These are phyloP conservation scores for Clohesyomyces aquaticus DNA, from an alignment of 495 filamentous ascomycete species.

Conservation along the genomic window DNA sequence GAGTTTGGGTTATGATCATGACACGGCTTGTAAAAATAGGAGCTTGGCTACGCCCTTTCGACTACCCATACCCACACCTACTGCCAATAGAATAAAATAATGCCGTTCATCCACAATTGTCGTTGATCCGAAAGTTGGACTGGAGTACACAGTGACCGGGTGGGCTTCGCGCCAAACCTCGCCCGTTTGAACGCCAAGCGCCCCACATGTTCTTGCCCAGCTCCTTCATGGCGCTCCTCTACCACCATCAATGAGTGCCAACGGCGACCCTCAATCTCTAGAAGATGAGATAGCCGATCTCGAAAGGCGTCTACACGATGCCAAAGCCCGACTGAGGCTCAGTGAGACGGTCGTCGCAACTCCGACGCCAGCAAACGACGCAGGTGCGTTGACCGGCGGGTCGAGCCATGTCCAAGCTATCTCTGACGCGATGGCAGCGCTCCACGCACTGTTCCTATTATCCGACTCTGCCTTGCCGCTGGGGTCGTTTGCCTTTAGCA, in stretches of 20 bases:
- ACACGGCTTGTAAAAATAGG: background rate
- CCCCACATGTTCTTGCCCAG: background rate
- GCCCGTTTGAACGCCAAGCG: slow-evolving; percentile 8
- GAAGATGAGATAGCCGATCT: slow-evolving; percentile 59
- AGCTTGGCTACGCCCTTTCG: too few species aligned
- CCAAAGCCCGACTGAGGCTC: slow-evolving; percentile 44
- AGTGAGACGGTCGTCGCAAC: background rate
- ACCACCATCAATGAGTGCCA: slow-evolving; percentile 29
- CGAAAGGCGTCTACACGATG: slow-evolving; percentile 53
- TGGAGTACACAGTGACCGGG: too few species aligned
- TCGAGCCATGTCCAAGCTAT: background rate
- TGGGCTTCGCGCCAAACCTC: background rate
- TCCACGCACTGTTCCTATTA: slow-evolving; percentile 85
- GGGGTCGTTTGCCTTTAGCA: slow-evolving; percentile 96
- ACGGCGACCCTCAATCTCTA: slow-evolving; percentile 41
- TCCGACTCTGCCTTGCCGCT: slow-evolving; percentile 94
- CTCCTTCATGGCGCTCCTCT: slow-evolving; percentile 6
- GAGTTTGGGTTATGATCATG: background rate
- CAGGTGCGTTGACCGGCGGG: slow-evolving; percentile 15
- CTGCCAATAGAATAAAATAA: background rate
- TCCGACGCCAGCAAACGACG: slow-evolving; percentile 19
- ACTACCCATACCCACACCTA: background rate
- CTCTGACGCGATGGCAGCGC: slow-evolving; percentile 34
- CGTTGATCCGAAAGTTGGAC: too few species aligned
- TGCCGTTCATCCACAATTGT: too few species aligned